Percentiles rank a stretch among this genome's conserved stretches.
These are phyloP conservation scores for Haberlea rhodopensis DNA, from an alignment of 257 asterid species.

Conservation along the genomic window DNA sequence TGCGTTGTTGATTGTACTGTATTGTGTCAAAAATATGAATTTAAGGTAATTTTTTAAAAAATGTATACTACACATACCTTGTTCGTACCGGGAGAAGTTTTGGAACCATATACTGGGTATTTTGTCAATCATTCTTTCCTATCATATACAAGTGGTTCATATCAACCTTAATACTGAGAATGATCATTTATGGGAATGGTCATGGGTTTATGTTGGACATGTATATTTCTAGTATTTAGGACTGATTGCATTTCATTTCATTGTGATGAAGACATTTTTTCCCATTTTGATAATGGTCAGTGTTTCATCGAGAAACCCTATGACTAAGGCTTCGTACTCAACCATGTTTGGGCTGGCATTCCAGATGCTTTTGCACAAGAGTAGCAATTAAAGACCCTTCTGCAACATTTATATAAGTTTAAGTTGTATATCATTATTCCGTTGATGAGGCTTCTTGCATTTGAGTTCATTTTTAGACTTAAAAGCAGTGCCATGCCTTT, in stretches of 20 bases:
- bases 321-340: too few relatives aligned
- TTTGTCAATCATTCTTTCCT: neutral
- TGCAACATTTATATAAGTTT: neutral
- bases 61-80: neutral
- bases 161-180: neutral
- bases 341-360: too few relatives aligned
- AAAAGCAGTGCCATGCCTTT: neutral
- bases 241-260: neutral
- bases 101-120: neutral
- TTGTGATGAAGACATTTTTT: neutral
- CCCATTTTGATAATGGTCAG: neutral
- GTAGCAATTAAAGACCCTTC: too few relatives aligned
- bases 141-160: neutral
- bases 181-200: neutral
- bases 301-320: too few relatives aligned
- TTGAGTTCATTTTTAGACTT: neutral
- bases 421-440: neutral
- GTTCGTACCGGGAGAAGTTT: neutral
- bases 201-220: neutral
- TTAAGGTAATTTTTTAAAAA: neutral
- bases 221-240: neutral
- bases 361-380: too few relatives aligned
- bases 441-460: neutral
- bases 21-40: neutral
- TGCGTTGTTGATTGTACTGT: too few relatives aligned